A percentile compares a stretch with the other conserved stretches of the same genome.
Evolutionary conservation across 2,329 filamentous ascomycete genomes (phyloP).

Genomic region (Colletotrichum cereale): DNA sequence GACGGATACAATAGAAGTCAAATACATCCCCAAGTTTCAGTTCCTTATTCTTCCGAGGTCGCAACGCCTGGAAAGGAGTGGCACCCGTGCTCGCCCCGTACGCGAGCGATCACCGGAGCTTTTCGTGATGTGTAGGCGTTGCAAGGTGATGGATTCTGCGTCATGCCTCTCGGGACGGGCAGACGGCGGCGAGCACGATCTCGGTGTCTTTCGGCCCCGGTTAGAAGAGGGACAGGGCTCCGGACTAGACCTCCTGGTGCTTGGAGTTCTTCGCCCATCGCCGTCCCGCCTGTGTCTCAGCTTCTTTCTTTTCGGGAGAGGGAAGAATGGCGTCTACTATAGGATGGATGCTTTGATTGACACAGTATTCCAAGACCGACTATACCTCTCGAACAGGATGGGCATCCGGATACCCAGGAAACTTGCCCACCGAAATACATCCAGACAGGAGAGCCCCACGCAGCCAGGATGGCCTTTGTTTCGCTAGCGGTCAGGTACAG

Average conservation of each 20-base stretch:
- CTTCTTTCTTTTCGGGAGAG: no score
- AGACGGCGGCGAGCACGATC: neutral
- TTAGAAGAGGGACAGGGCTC: neutral
- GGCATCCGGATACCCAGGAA: no score
- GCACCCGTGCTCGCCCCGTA: neutral
- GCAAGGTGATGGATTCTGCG: neutral
- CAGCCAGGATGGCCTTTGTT: no score
- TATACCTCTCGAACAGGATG: no score
- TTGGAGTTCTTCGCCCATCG: neutral
- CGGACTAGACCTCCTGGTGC: no score
- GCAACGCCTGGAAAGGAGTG: neutral
- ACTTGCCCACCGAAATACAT: no score
- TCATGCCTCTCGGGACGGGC: neutral
- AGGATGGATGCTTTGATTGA: no score
- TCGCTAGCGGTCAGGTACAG: no score
- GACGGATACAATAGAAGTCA: slow-evolving; percentile 33
- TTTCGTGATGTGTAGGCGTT: neutral
- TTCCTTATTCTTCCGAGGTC: neutral
- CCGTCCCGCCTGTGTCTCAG: no score
- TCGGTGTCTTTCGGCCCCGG: neutral
- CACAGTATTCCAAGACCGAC: no score
- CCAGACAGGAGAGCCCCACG: no score
- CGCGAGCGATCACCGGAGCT: neutral
- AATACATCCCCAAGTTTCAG: slow-evolving; percentile 13
- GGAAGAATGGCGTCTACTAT: no score